These are phyloP conservation scores for Yamadazyma kitorensis DNA, from an alignment of 805 yeast species.

Conservation along the genomic window DNA sequence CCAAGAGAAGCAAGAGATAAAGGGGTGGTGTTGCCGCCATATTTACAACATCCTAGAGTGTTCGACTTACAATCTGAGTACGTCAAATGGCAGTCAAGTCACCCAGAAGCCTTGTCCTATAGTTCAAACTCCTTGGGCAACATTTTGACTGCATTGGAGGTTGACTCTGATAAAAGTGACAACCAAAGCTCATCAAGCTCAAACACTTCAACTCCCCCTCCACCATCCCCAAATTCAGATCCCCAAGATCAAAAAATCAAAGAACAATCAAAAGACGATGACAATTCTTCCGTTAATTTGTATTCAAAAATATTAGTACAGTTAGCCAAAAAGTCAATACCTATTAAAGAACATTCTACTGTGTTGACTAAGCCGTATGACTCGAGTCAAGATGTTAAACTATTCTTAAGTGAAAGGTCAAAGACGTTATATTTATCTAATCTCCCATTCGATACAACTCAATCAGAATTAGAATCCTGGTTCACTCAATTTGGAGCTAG, in stretches of 20 bases:
- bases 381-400: slow-evolving; percentile 64
- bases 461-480: slow-evolving; percentile 88
- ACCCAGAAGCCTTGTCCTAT: slow-evolving; percentile 48
- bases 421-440: slow-evolving; percentile 78
- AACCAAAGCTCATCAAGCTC: slow-evolving; percentile 6
- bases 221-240: background rate
- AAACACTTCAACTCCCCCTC: slow-evolving; percentile 9
- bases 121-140: slow-evolving; percentile 34
- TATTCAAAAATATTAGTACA: slow-evolving; percentile 44
- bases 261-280: background rate
- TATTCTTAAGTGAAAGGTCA: slow-evolving; percentile 68
- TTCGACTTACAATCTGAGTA: slow-evolving; percentile 78
- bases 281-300: slow-evolving; percentile 29
- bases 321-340: slow-evolving; percentile 46
- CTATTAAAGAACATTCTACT: slow-evolving; percentile 48
- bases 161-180: slow-evolving; percentile 21
- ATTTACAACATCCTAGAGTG: slow-evolving; percentile 69
- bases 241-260: background rate
- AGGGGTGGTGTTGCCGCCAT: slow-evolving; percentile 66
- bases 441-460: slow-evolving; percentile 82
- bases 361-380: slow-evolving; percentile 76
- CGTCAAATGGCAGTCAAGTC: slow-evolving; percentile 60
- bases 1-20: slow-evolving; percentile 81
- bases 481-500: slow-evolving; percentile 83
- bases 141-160: slow-evolving; percentile 48